Evolutionary conservation across 1,139 yeast species (phyloP).

Genomic region (Kodamaea anthophila): DNA sequence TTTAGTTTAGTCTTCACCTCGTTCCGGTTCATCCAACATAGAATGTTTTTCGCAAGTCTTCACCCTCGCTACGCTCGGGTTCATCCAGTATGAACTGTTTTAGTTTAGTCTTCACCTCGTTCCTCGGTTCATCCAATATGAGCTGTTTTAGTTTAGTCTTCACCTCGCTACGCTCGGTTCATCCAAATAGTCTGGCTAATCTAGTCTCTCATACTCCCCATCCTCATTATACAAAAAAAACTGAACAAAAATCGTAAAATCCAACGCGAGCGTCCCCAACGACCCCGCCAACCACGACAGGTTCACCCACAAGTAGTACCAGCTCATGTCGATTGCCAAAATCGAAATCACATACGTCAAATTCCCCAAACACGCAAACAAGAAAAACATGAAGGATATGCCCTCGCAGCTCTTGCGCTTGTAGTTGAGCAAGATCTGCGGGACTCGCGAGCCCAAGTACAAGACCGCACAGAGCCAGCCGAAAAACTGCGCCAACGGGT

Average conservation of each 20-base stretch:
- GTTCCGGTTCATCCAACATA: no score
- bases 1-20: no score
- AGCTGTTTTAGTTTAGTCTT: slow-evolving; percentile 1
- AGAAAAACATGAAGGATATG: slow-evolving; percentile 81
- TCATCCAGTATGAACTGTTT: no score
- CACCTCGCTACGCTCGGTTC: slow-evolving; percentile 1
- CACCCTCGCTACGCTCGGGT: no score
- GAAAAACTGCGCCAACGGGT: slow-evolving; percentile 75
- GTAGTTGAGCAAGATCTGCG: slow-evolving; percentile 79
- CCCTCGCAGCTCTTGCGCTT: slow-evolving; percentile 90
- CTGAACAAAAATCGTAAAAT: slow-evolving; percentile 78
- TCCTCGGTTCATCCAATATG: not conserved
- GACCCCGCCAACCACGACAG: slow-evolving; percentile 93
- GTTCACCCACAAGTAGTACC: slow-evolving; percentile 68
- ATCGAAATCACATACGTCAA: slow-evolving; percentile 84
- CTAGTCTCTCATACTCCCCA: slow-evolving; percentile 8
- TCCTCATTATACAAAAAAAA: slow-evolving; percentile 69
- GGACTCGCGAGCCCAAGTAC: slow-evolving; percentile 83
- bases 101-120: no score
- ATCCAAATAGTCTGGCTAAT: slow-evolving; percentile 2
- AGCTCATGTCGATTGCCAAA: slow-evolving; percentile 65
- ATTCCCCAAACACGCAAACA: slow-evolving; percentile 91
- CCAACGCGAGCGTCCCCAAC: slow-evolving; percentile 79
- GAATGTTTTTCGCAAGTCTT: no score
- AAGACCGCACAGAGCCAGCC: slow-evolving; percentile 89